phyloP scores from a whole-genome alignment of 371 early-diverging fungal genomes.

The Apophysomyces variabilis region DNA sequence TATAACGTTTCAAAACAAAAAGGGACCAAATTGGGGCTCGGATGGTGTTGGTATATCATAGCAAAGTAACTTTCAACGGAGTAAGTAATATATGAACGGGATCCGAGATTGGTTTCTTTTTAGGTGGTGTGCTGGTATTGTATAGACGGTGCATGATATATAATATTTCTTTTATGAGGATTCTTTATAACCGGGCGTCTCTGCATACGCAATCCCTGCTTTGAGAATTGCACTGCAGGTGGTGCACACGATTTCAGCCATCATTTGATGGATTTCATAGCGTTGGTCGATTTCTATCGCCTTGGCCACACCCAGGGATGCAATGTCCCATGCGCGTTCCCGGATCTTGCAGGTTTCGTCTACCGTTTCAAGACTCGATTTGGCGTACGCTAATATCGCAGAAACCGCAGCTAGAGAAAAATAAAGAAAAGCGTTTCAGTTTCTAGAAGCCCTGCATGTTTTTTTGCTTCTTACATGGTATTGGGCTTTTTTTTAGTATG shows the following conservation, averaged over 20 bases:
- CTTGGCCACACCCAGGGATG: conserved; percentile 56
- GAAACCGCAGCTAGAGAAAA: conserved; percentile 39
- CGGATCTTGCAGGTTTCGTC: conserved; percentile 63
- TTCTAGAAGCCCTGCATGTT: neutral
- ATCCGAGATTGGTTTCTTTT: no score
- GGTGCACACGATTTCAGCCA: conserved; percentile 43
- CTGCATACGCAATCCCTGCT: conserved; percentile 65
- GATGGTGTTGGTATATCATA: conserved; percentile 6
- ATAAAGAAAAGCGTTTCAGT: neutral
- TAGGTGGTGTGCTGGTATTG: neutral
- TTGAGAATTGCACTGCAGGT: conserved; percentile 44
- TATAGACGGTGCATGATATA: no score
- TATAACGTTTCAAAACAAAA: conserved; percentile 8
- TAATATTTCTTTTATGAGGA: neutral
- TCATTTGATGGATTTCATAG: conserved; percentile 62
- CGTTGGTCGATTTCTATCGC: conserved; percentile 66
- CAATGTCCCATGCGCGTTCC: conserved; percentile 58
- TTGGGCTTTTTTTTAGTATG: conserved; percentile 64
- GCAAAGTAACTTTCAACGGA: neutral
- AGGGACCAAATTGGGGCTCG: conserved; percentile 6
- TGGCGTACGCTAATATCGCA: conserved; percentile 43
- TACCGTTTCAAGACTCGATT: conserved; percentile 49
- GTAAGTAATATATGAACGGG: neutral
- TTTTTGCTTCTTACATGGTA: conserved; percentile 44
- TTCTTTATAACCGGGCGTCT: conserved; percentile 43